Evolutionary conservation across 176 grass and related monocot genomes (phyloP).

Genomic region (Aegilops speltoides): DNA sequence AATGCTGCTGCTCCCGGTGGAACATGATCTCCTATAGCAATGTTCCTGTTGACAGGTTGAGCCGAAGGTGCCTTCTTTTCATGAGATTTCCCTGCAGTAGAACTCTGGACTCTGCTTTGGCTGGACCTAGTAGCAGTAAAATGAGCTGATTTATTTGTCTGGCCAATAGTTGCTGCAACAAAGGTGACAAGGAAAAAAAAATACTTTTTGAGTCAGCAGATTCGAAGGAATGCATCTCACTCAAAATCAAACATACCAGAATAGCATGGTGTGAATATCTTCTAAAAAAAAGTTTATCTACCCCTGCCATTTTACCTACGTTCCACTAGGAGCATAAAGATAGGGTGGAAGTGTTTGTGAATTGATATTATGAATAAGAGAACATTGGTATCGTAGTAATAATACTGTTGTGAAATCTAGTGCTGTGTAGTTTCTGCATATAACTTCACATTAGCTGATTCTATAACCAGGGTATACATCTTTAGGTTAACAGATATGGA

Average conservation of each 20-base stretch:
- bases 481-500: too few species aligned
- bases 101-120: slow-evolving; percentile 24
- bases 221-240: not conserved
- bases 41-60: slow-evolving; percentile 31
- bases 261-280: not conserved
- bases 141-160: slow-evolving; percentile 39
- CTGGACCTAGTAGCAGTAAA: slow-evolving; percentile 24
- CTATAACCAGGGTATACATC: not conserved
- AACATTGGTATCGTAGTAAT: not conserved
- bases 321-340: too few species aligned
- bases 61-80: slow-evolving; percentile 29
- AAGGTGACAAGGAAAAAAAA: slow-evolving; percentile 27
- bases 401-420: not conserved
- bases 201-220: slow-evolving; percentile 9
- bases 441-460: not conserved
- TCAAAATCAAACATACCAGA: slow-evolving; percentile 3
- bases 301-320: too few species aligned
- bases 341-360: not conserved
- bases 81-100: slow-evolving; percentile 23
- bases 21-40: slow-evolving; percentile 48
- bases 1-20: slow-evolving; percentile 15
- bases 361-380: not conserved
- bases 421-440: not conserved
- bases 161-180: slow-evolving; percentile 31
- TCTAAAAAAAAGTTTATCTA: not conserved